phyloP scores from a whole-genome alignment of 257 asterid species.

The Solanum verrucosum region DNA sequence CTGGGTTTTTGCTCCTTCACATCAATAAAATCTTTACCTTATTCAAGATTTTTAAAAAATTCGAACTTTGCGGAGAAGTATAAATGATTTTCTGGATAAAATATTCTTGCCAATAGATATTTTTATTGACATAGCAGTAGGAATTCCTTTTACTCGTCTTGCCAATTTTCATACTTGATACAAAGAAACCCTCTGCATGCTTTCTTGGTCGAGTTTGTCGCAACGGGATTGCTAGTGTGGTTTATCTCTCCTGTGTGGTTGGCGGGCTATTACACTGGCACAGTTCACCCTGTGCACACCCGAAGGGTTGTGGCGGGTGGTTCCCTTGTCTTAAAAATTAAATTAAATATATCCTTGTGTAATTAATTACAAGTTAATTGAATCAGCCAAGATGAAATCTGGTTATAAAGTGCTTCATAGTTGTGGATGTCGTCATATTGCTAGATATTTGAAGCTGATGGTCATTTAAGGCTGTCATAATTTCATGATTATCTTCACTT shows the following conservation, averaged over 20 bases:
- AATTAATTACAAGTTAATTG: background rate
- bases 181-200: background rate
- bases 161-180: background rate
- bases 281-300: background rate
- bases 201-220: background rate
- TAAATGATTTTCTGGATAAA: background rate
- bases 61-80: background rate
- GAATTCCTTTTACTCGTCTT: background rate
- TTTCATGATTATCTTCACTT: background rate
- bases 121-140: background rate
- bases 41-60: background rate
- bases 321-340: background rate
- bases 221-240: background rate
- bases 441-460: background rate
- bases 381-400: background rate
- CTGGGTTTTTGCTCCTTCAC: background rate
- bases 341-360: background rate
- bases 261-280: background rate
- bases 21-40: background rate
- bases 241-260: background rate
- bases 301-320: background rate
- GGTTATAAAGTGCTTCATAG: background rate
- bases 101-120: background rate
- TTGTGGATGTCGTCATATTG: background rate
- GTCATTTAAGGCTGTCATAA: background rate